Base-by-base conservation (phyloP, 345 rosid genomes). In the Carallia pectinifolia region DNA sequence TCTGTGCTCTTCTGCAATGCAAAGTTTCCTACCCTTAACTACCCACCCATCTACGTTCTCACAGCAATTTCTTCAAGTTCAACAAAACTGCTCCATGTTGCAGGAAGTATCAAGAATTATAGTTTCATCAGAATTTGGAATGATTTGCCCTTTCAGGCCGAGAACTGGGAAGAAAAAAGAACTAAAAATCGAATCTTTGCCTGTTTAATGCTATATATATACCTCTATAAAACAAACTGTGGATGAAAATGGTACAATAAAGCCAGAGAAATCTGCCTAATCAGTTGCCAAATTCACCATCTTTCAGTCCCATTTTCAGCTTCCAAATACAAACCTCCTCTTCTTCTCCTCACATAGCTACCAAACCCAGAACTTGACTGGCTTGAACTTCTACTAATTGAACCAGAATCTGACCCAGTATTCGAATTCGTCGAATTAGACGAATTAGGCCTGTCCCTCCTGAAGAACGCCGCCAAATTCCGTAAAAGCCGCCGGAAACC, bases 401-500 rank as follows among this genome's bases (percentile, higher is more conserved):
- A 74, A 23, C 80, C 76, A 30, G 69, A 4, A 68, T 71, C 80
- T 16, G 70, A 62, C 15, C 53, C 68, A 17, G 74, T 69, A 65
- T 54, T 36, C 15, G 29, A 58, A 33, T 50, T 58, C 9, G 62
- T 36, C 19, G 13, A 33, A 36, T 7, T 34, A 29, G 34, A 39
- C 1, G 72, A 73, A 67, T 58, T 74, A 2, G 81, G 71, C 79
- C 89, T 80, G 2, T 83, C 76, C 44, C 90, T 78, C 77, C 94
- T 81, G 52, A 88, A 68, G 44, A 89, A 73, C 31, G 94, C 86
- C 1, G 79, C 71, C 65, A 94, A 50, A 10, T 87, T 84, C 18
- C 95, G 86, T 52, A 86, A 77, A 1, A 81, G 81, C 83, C 94
- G 70, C 29, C 91, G 65, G 7, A 91, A 74, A 59, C 92, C 80